Evolutionary conservation across 192 early-diverging fungal species (phyloP), one percentile per base, ranked within the genome.

Genomic region (Lobosporangium transversale): DNA sequence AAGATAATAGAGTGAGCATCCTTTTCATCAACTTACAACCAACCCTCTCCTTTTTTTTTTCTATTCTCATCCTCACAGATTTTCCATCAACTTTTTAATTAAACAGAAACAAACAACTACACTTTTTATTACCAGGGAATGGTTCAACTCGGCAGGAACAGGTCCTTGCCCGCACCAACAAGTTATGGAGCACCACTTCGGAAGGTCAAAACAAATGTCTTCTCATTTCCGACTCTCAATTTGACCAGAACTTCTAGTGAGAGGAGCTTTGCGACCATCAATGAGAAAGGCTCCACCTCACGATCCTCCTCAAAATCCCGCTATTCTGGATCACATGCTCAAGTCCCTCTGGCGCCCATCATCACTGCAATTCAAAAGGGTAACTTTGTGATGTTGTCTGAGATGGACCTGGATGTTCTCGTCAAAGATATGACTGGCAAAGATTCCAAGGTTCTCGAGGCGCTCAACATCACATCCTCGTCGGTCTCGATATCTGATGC

Each of bases 401-500:
- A 76, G 27, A 60, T 76, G 47, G 73, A 76, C 27, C 53, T 76
- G 1, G 73, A 76, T 30, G 43, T 47, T 24, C 53, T 76, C 17
- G 57, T 76, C 47, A 47, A 36, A 4, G 73, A 76, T 31, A 67
- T 76, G 73, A 58, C 35, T 11, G 73, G 73, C 27, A 76, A 76
- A 26, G 45, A 76, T 33, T 76, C 73, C 14, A 76, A 62, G 33
- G 48, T 67, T 47, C 47, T 76, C 18, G 73, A 76, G 27, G 59
- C 73, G 3, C 64, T 76, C 44, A 76, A 67, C 33, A 76, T 76
- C 37, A 58, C 73, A 0, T 23, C 63, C 20, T 50, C 65, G 0
- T 76, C 73, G 7, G 36, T 76, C n/a, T 76, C 73, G 10, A 53
- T 59, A 4, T 58, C 58, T 3, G 69, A 80, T 68, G 79, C 79